Base-by-base conservation (phyloP, 805 yeast genomes). In the Yamadazyma endophytica region DNA sequence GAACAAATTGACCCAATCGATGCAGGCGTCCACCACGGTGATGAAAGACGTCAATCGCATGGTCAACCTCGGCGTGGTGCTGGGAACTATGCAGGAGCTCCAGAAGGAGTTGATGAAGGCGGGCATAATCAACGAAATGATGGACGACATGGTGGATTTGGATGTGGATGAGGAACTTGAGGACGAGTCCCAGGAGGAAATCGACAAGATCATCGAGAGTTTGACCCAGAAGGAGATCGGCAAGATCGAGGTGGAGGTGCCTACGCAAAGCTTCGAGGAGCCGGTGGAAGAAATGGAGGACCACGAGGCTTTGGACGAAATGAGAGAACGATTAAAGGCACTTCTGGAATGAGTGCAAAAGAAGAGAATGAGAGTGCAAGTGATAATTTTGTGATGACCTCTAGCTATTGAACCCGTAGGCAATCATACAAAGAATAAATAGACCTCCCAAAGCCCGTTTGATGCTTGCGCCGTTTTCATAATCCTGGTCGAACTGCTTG, bases 41-140 rank as follows among this genome's bases (percentile, higher is more conserved):
- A 89, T 92, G 97, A 76, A 71, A 49, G 96, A 90, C 36, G 92
- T 92, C 33, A 89, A 87, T 52, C 71, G 72, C 26, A 64, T 92
- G 48, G 81, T 89, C 1, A 70, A 70, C 39, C 52, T 92, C 32
- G 97, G 97, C 0, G 88, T 82, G 43, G 59, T 92, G 32, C 77
- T 78, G 46, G 77, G 75, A 8, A 80, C 95, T 0, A 87, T 90
- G 84, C 82, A 82, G 49, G 94, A 82, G 45, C 61, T 92, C 35
- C 84, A 90, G 37, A 80, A 75, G 49, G 99, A 92, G 58, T 69
- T 90, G 46, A 79, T 84, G 76, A 83, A 81, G 56, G 75, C 84
- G 9, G 92, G 92, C 0, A 74, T 92, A 26, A 87, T 92, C 32
- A 86, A 85, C 44, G 98, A 92, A 52, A 92, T 92, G 97, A 80